A percentile compares a stretch with the other conserved stretches of the same genome.
These are phyloP conservation scores for Scedosporium dehoogii DNA, from an alignment of 2,329 filamentous ascomycete species.

Conservation along the genomic window DNA sequence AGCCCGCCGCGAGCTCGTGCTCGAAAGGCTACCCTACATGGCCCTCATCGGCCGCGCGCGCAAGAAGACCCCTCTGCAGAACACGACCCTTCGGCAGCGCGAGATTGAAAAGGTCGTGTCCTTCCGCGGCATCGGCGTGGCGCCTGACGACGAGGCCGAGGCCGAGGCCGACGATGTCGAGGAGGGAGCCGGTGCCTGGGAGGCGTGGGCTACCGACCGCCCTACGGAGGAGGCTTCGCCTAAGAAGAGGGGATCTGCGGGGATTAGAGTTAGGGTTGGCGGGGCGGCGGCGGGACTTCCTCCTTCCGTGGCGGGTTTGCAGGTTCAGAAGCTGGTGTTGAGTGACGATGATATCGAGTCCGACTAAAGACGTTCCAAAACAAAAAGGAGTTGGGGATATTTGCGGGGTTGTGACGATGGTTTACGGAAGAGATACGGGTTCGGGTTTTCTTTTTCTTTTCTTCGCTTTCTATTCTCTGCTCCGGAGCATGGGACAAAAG, in stretches of 20 bases:
- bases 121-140: conserved; percentile 49
- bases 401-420: too few species aligned
- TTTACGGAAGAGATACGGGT: too few species aligned
- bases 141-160: conserved; percentile 33
- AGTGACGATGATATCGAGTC: conserved; percentile 76
- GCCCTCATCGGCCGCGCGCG: conserved; percentile 48
- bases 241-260: conserved; percentile 30
- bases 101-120: conserved; percentile 60
- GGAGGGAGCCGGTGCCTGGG: conserved; percentile 27
- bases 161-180: conserved; percentile 33
- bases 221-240: conserved; percentile 44
- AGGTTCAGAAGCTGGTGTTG: conserved; percentile 58
- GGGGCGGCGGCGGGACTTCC: conserved; percentile 6
- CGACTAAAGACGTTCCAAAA: background rate
- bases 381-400: background rate
- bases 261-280: conserved; percentile 23
- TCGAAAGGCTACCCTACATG: conserved; percentile 84
- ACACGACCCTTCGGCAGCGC: conserved; percentile 26
- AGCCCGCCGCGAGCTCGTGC: conserved; percentile 62
- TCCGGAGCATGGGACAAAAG: background rate
- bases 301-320: conserved; percentile 28
- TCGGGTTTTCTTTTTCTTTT: too few species aligned
- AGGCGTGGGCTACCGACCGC: conserved; percentile 53
- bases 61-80: conserved; percentile 17
- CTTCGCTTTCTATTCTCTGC: too few species aligned